A percentile compares a stretch with the other conserved stretches of the same genome.
phyloP scores from a whole-genome alignment of 331 rosid species.

The Malus hybrid region DNA sequence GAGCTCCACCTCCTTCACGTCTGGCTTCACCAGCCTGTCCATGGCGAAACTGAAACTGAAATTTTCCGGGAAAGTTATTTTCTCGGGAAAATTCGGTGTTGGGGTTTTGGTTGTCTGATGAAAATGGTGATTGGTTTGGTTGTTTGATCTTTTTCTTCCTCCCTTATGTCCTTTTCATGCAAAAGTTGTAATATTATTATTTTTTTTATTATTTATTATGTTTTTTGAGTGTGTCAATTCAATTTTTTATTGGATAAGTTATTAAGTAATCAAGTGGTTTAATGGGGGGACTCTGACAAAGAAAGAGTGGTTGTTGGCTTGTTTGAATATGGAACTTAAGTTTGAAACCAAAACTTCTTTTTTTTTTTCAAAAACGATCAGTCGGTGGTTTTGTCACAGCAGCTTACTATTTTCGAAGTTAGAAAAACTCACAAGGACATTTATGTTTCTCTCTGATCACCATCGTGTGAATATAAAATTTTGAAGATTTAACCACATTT shows the following conservation, averaged over 20 bases:
- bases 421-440: no score
- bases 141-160: no score
- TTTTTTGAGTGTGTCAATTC: not conserved
- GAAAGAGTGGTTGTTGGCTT: not conserved
- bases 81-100: not conserved
- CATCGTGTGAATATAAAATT: no score
- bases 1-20: conserved; percentile 53
- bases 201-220: not conserved
- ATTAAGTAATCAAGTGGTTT: not conserved
- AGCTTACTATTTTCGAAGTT: accelerated
- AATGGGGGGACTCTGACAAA: conserved; percentile 14
- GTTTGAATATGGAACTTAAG: conserved; percentile 2
- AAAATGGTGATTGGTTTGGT: no score
- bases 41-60: conserved; percentile 16
- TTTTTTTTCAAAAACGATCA: no score
- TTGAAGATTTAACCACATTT: not conserved
- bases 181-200: not conserved
- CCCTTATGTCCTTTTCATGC: not conserved
- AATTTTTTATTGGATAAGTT: not conserved
- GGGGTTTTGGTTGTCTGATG: not conserved
- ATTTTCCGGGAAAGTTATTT: not conserved
- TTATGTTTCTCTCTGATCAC: accelerated
- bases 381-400: accelerated
- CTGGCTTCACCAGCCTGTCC: conserved; percentile 87
- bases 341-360: no score